Base-by-base conservation (phyloP, 805 yeast species). In the Yarrowia divulgata region DNA sequence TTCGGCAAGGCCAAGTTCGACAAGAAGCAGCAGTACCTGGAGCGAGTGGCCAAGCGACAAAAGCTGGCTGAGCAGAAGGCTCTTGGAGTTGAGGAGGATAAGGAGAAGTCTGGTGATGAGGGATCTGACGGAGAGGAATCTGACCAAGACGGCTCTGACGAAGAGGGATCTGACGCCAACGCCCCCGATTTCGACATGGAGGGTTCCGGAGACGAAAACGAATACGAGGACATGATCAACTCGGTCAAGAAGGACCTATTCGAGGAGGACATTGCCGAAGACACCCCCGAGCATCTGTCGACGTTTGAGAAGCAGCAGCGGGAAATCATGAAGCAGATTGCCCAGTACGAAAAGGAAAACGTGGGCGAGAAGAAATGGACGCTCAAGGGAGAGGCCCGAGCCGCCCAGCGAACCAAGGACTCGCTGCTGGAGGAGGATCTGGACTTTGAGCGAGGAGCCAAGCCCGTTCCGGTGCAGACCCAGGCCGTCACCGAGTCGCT, bases 381-480 rank as follows among this genome's bases (percentile, higher is more conserved):
- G 8, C 84, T 94, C 86, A 90, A 88, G 74, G 99, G 99, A 79
- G 99, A 95, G 79, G 93, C 91, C 1, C 85, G 85, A 70, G 90
- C 93, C 1, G 87, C 85, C 71, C 90, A 89, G 73, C 85, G 99
- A 76, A 97, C 97, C 8, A 82, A 83, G 54, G 97, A 95, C 80
- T 89, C 98, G 1, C 81, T 95, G 48, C 78, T 95, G 69, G 89
- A 88, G 52, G 74, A 77, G 12, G 97, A 90, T 74, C 81, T 94
- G 68, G 96, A 93, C 73, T 95, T 94, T 75, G 99, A 94, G 74
- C 85, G 98, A 75, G 91, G 93, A 8, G 88, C 97, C 9, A 94
- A 94, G 75, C 97, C 99, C 0, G 98, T 93, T 5, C 99, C 99
- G 0, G 93, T 93, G 8, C 91, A 93, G 69, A 95, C 99, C 0